These are phyloP conservation scores for Astraeus odoratus DNA, from an alignment of 768 basidiomycete species.

Conservation along the genomic window DNA sequence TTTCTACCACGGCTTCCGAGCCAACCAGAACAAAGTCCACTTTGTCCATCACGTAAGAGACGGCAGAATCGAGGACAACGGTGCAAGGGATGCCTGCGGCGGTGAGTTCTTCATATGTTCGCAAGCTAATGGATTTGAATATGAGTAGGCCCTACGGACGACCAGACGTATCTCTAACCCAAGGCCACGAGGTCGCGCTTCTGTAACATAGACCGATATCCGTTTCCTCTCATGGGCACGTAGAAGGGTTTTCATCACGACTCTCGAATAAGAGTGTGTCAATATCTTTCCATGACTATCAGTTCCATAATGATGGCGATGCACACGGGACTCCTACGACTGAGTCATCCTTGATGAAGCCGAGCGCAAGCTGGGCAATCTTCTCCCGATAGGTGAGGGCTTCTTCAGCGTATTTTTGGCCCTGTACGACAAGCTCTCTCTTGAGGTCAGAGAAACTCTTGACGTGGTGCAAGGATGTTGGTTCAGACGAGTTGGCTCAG, in stretches of 20 bases:
- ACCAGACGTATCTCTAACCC: constrained; percentile 49
- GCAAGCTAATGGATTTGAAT: constrained; percentile 48
- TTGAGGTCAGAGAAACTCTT: constrained; percentile 85
- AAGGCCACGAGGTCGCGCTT: constrained; percentile 83
- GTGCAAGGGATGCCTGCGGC: constrained; percentile 92
- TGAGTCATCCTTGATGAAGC: constrained; percentile 93
- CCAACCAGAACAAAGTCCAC: constrained; percentile 95
- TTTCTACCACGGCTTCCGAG: constrained; percentile 97
- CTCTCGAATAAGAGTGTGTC: constrained; percentile 94
- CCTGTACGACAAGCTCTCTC: constrained; percentile 74
- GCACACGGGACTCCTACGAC: constrained; percentile 46
- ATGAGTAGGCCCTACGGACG: constrained; percentile 5
- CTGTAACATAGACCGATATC: constrained; percentile 96
- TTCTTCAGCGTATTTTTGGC: constrained; percentile 66
- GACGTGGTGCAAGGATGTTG: constrained; percentile 4
- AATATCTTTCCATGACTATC: constrained; percentile 58
- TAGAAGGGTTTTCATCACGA: constrained; percentile 89
- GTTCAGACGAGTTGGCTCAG: constrained; percentile 6
- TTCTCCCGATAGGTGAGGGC: constrained; percentile 83
- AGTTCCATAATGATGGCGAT: constrained; percentile 9
- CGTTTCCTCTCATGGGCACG: constrained; percentile 87
- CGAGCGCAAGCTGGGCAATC: constrained; percentile 83
- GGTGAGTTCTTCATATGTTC: constrained; percentile 82
- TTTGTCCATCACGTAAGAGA: constrained; percentile 95
- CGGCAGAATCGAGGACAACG: constrained; percentile 92